A percentile compares a stretch with the other conserved stretches of the same genome.
Evolutionary conservation across 2,329 filamentous ascomycete species (phyloP).

Genomic region (Botrytis medusae): DNA sequence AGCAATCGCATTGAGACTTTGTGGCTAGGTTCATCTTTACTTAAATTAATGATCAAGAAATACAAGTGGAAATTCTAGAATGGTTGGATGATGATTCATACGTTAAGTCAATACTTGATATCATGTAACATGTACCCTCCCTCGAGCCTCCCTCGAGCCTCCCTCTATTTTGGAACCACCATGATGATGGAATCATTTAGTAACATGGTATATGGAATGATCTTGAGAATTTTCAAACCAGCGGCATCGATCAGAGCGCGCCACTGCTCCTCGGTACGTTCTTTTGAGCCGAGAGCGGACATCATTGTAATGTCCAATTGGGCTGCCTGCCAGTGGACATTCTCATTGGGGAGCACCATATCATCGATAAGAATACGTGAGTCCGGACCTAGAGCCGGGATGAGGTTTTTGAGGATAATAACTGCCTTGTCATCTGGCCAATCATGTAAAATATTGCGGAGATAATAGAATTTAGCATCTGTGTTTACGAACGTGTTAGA

Average conservation of each 20-base stretch:
- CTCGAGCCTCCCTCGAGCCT: too few species aligned
- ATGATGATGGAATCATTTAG: slow-evolving; percentile 13
- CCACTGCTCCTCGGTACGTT: slow-evolving; percentile 43
- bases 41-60: too few species aligned
- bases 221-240: slow-evolving; percentile 22
- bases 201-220: slow-evolving; percentile 16
- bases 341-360: slow-evolving; percentile 43
- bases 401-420: background rate
- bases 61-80: too few species aligned
- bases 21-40: too few species aligned
- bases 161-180: background rate
- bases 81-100: too few species aligned
- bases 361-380: slow-evolving; percentile 45
- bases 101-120: too few species aligned
- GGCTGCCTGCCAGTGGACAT: slow-evolving; percentile 36
- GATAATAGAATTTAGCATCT: background rate
- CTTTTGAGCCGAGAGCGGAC: slow-evolving; percentile 38
- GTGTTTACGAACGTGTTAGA: background rate
- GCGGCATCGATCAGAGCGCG: slow-evolving; percentile 18
- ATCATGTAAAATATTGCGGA: background rate
- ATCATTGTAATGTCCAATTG: slow-evolving; percentile 44
- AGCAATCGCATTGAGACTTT: too few species aligned
- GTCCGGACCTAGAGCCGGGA: background rate
- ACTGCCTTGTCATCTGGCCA: background rate
- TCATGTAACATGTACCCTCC: background rate